Conservation (phyloP, 2,329 filamentous ascomycete species). For the Pezicula neosporulosa region DNA sequence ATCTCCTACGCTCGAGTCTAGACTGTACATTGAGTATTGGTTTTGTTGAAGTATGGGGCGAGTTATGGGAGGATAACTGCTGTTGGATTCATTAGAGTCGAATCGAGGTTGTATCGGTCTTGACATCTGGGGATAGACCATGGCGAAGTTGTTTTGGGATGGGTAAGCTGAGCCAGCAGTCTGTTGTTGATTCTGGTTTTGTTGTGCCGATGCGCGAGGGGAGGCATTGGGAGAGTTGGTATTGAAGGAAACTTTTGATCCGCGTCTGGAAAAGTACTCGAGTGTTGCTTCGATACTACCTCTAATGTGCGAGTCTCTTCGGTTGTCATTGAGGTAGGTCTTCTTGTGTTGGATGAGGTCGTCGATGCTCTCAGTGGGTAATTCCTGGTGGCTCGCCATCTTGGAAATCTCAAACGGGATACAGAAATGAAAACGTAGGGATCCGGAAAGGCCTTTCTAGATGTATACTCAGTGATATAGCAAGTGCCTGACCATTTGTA, state of each 20-base stretch:
- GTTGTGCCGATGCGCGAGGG: slow-evolving; percentile 12
- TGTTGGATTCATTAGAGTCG: no score
- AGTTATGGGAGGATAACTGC: no score
- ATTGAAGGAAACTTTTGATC: slow-evolving; percentile 3
- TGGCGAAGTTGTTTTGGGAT: slow-evolving; percentile 1
- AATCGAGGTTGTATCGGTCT: not conserved
- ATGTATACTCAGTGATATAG: no score
- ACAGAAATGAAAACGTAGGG: not conserved
- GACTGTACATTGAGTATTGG: no score
- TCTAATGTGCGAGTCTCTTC: slow-evolving; percentile 17
- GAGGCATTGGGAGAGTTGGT: not conserved
- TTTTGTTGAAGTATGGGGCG: no score
- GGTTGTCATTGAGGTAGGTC: slow-evolving; percentile 14
- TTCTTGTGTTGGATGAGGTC: slow-evolving; percentile 19
- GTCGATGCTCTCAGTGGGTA: slow-evolving; percentile 5
- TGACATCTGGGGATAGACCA: slow-evolving; percentile 8
- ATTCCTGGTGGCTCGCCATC: not conserved
- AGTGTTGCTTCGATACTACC: slow-evolving; percentile 18
- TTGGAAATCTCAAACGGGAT: not conserved
- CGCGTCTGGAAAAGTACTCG: slow-evolving; percentile 12
- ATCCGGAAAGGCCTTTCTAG: slow-evolving; percentile 1
- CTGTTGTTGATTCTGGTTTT: slow-evolving; percentile 2
- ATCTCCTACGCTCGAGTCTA: no score
- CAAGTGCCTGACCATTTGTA: no score
- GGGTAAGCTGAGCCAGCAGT: slow-evolving; percentile 1